Percentiles rank a stretch among this genome's conserved stretches.
Evolutionary conservation across 2,329 filamentous ascomycete genomes (phyloP).

Genomic region (Blastomyces percursus): DNA sequence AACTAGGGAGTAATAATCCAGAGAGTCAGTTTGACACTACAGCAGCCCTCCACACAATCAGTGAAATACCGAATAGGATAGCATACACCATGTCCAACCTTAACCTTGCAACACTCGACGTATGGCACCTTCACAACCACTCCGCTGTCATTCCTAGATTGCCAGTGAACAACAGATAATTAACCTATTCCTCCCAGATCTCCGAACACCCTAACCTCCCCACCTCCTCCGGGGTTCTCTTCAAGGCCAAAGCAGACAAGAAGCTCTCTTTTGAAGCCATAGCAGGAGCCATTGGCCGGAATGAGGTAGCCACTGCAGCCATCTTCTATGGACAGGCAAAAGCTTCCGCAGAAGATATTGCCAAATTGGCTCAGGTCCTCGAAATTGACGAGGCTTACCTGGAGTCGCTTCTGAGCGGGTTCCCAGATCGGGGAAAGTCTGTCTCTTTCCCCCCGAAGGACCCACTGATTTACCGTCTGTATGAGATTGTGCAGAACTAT

Average conservation of each 20-base stretch:
- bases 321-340: slow-evolving; percentile 83
- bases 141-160: not conserved
- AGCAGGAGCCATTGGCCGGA: slow-evolving; percentile 59
- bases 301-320: slow-evolving; percentile 75
- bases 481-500: slow-evolving; percentile 94
- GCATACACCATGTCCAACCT: not conserved
- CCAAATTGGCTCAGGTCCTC: slow-evolving; percentile 56
- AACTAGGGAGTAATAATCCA: not conserved
- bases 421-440: slow-evolving; percentile 68
- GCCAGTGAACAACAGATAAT: not conserved
- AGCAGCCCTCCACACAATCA: not conserved
- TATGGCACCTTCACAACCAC: not conserved
- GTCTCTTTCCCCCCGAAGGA: slow-evolving; percentile 77
- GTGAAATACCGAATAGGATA: not conserved
- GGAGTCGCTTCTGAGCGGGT: slow-evolving; percentile 54
- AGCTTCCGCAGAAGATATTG: slow-evolving; percentile 58
- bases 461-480: slow-evolving; percentile 79
- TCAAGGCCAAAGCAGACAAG: slow-evolving; percentile 66
- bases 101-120: slow-evolving; percentile 5
- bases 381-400: slow-evolving; percentile 48
- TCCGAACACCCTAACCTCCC: slow-evolving; percentile 60
- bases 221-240: slow-evolving; percentile 59
- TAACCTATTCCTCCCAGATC: slow-evolving; percentile 35
- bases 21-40: not conserved
- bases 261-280: slow-evolving; percentile 71